Percentiles rank a stretch among this genome's conserved stretches.
These are phyloP conservation scores for Phyllosticta capitalensis DNA, from an alignment of 2,329 filamentous ascomycete species.

Conservation along the genomic window DNA sequence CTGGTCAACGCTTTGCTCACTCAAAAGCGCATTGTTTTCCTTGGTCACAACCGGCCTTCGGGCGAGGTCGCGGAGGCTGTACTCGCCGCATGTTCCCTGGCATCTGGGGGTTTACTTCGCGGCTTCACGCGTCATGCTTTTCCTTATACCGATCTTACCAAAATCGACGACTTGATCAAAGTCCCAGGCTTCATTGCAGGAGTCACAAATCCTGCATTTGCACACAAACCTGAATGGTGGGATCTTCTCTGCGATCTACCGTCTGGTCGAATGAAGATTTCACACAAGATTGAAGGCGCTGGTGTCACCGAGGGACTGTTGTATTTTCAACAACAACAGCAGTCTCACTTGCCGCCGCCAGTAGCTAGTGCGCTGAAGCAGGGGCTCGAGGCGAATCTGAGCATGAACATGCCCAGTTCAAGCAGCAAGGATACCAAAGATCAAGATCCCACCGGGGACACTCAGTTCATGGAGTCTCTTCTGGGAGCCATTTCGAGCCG, in stretches of 20 bases:
- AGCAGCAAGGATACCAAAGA: conserved; percentile 26
- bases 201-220: conserved; percentile 94
- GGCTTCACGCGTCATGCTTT: conserved; percentile 96
- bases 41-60: conserved; percentile 90
- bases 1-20: conserved; percentile 90
- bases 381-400: conserved; percentile 25
- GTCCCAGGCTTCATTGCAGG: conserved; percentile 97
- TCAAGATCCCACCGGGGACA: conserved; percentile 72
- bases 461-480: conserved; percentile 80
- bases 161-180: conserved; percentile 91
- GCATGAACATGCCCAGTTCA: conserved; percentile 19
- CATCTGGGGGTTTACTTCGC: conserved; percentile 80
- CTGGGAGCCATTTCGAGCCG: conserved; percentile 73
- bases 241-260: conserved; percentile 90
- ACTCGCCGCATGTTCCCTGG: conserved; percentile 87
- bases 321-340: conserved; percentile 77
- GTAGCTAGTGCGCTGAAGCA: conserved; percentile 14
- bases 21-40: conserved; percentile 91
- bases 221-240: conserved; percentile 95
- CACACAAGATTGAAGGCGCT: conserved; percentile 72
- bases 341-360: conserved; percentile 19
- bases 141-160: conserved; percentile 94
- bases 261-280: conserved; percentile 89
- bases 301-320: conserved; percentile 73
- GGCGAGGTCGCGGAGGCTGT: conserved; percentile 97